Base-by-base conservation (phyloP, 345 rosid genomes). In the Sisymbrium irio region DNA sequence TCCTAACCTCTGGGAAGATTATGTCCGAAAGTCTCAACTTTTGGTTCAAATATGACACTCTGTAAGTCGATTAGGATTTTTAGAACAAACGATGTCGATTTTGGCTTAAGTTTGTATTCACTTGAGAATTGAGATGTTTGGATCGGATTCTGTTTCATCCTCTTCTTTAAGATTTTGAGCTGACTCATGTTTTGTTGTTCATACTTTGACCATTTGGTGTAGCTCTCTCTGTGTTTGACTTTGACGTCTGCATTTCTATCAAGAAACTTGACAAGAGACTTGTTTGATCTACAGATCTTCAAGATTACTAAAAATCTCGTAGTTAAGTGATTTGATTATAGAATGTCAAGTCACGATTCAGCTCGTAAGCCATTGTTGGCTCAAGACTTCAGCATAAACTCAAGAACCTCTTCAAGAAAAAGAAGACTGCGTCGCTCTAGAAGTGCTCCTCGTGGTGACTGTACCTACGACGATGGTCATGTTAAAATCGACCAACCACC, bases 391-490 rank as follows among this genome's bases (percentile, higher is more conserved):
- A 67, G 54, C 76, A 51, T 19, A 49, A 19, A 33, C 42, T 33
- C 71, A 54, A 54, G 71, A 76, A 55, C 75, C 46, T 57, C 76
- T 42, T 77, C 79, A 6, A 69, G 67, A 57, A 82, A 73, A 74
- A 79, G 86, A 79, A 79, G 90, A 69, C 7, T 81, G 42, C 86
- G 88, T 40, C 92, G 85, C 46, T 67, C 74, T 80, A 84, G 59
- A 82, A 92, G 97, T 78, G 89, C 96, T 82, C 96, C 99, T 25
- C 77, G 78, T 4, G 78, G 85, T 9, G 92, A 87, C 17, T 69
- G 40, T n/a, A 11, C 51, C 72, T 73, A 67, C 53, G 58, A 57
- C 19, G 82, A 39, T 25, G 83, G 74, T 18, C 67, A 62, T 27
- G 47, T 45, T 1, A 77, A 36, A 33, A 19, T 44, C 44, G 78